A percentile compares a stretch with the other conserved stretches of the same genome.
Evolutionary conservation across 108 stramenopile species (phyloP).

Genomic region (Aurantiochytrium sp.): DNA sequence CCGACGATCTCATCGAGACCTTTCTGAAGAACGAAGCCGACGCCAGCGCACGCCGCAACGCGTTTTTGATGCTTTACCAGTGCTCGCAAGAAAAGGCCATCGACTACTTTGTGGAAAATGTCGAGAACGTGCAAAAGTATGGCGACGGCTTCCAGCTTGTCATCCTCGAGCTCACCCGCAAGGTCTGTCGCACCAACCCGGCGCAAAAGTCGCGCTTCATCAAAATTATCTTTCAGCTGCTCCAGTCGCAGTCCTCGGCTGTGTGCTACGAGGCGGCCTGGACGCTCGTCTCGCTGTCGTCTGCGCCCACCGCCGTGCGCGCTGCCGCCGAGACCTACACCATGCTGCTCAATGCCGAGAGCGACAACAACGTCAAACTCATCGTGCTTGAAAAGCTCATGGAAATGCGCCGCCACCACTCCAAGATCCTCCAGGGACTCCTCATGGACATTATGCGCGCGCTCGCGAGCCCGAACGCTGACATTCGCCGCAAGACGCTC

Average conservation of each 20-base stretch:
- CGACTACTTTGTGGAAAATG: conserved; percentile 84
- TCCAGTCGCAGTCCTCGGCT: conserved; percentile 75
- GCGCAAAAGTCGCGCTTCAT: conserved; percentile 95
- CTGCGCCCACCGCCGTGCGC: conserved; percentile 92
- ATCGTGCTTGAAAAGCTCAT: conserved; percentile 91
- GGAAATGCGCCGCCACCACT: conserved; percentile 72
- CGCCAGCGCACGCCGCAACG: conserved; percentile 83
- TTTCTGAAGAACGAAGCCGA: conserved; percentile 82
- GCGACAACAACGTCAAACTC: conserved; percentile 97
- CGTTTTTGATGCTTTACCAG: conserved; percentile 97
- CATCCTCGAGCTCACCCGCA: conserved; percentile 89
- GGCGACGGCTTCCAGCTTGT: conserved; percentile 91
- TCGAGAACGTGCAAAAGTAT: conserved; percentile 78
- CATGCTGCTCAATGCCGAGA: conserved; percentile 82
- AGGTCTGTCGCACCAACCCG: conserved; percentile 89
- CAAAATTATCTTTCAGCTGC: conserved; percentile 82
- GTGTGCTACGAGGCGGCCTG: conserved; percentile 98
- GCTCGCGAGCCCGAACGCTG: conserved; percentile 83
- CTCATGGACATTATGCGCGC: conserved; percentile 95
- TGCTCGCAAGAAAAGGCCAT: conserved; percentile 84
- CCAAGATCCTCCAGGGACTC: conserved; percentile 89
- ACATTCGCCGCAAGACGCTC: conserved; percentile 92
- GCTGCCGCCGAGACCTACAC: conserved; percentile 93
- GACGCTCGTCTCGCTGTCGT: conserved; percentile 92
- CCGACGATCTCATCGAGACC: conserved; percentile 79